These are phyloP conservation scores for Phlegmacium glaucopus DNA, from an alignment of 768 basidiomycete species.

Conservation along the genomic window DNA sequence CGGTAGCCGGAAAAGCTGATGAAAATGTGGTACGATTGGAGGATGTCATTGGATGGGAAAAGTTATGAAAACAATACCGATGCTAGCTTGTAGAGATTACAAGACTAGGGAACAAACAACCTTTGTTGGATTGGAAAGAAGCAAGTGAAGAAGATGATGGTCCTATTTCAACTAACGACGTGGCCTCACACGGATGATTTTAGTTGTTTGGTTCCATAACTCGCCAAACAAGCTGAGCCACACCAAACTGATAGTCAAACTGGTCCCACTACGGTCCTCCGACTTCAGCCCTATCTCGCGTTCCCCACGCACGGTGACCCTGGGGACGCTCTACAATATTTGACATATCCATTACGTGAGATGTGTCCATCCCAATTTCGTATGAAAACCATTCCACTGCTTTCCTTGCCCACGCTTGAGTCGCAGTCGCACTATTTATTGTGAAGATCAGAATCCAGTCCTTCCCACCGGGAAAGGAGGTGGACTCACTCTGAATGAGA, in stretches of 20 bases:
- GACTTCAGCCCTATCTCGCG: conserved; percentile 31
- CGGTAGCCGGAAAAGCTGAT: conserved; percentile 34
- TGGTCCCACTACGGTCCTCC: too few relatives aligned
- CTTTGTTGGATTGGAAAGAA: conserved; percentile 15
- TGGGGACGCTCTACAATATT: conserved; percentile 32
- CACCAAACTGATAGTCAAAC: too few relatives aligned
- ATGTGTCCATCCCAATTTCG: conserved; percentile 55
- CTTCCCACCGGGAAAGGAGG: not conserved
- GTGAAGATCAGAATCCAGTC: conserved; percentile 5
- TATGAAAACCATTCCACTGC: conserved; percentile 52
- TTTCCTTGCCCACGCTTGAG: conserved; percentile 45
- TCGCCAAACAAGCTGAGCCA: not conserved
- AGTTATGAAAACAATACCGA: conserved; percentile 23
- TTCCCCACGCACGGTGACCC: conserved; percentile 47
- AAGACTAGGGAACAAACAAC: conserved; percentile 11
- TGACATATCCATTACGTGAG: conserved; percentile 40
- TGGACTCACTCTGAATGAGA: conserved; percentile 59
- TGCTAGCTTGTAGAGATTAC: conserved; percentile 20
- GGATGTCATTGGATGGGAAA: conserved; percentile 25
- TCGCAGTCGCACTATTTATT: conserved; percentile 44
- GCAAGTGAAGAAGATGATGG: conserved; percentile 16
- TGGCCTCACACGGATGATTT: conserved; percentile 12
- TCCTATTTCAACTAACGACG: conserved; percentile 21
- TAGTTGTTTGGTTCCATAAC: conserved; percentile 16
- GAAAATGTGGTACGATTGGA: conserved; percentile 36